Evolutionary conservation across 805 yeast species (phyloP), one percentile per base, ranked within the genome.

Genomic region (Kockiozyma suomiensis): DNA sequence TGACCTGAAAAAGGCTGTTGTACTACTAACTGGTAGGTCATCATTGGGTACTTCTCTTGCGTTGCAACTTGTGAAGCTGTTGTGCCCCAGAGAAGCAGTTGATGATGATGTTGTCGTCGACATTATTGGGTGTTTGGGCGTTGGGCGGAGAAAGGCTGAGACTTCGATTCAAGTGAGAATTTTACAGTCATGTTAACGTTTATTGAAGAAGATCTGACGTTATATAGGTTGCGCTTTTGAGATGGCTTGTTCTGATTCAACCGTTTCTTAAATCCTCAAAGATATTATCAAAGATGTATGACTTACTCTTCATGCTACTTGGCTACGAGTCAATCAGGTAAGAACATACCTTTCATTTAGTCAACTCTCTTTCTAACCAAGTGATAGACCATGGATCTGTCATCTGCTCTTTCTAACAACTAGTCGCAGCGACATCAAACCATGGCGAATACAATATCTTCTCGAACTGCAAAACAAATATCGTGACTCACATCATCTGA

Each of bases 361-460:
- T 47, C 4, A 2, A 7, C 7, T 10, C 3, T 15, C 2, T 5
- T 25, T 13, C 49, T 45, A 26, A 45, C 49, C 13, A 4, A 10
- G 4, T 7, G 30, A n/a, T 21, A 54, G 63, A 28, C 62, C 48
- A 8, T 62, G 65, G 65, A 19, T 60, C n/a, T 40, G 54, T 26
- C 65, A 62, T 43, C 28, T 62, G 12, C 52, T 60, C 8, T 62
- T 59, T 35, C 49, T 56, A 23, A 33, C 61, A 19, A 62, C 65
- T 8, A 50, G 25, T 10, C 49, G 64, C 19, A 23, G 32, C 6
- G 45, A 58, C 41, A 46, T 62, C 38, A 59, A 50, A 41, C 65
- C 65, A 12, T 62, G 65, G 65, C 56, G 65, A 2, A 51, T 60
- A 15, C 64, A 62, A 35, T 58, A 59, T 38, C 38, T 62, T 53